phyloP scores from a whole-genome alignment of 2,329 filamentous ascomycete genomes.

The Scorias spongiosa region DNA sequence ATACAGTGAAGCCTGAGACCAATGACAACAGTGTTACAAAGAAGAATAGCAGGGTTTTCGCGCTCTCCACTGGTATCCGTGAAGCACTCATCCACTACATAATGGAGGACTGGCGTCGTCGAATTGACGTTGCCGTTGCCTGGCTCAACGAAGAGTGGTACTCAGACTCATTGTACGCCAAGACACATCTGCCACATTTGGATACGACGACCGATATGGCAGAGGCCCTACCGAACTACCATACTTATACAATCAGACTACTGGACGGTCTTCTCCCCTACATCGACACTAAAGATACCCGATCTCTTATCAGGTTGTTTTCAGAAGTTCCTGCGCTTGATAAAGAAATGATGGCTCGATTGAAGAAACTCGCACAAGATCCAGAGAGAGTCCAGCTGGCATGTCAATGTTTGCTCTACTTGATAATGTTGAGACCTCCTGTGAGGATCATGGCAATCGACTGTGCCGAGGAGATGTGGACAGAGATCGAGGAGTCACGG shows the following conservation, averaged over 20 bases:
- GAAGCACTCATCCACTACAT: constrained; percentile 73
- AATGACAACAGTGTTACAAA: constrained; percentile 20
- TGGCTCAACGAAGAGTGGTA: constrained; percentile 99
- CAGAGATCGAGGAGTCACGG: constrained; percentile 33
- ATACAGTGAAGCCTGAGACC: constrained; percentile 42
- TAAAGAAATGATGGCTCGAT: constrained; percentile 52
- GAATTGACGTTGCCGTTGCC: constrained; percentile 77
- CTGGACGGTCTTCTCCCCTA: constrained; percentile 82
- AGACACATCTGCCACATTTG: constrained; percentile 10
- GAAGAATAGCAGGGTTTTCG: constrained; percentile 21
- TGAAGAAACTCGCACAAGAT: constrained; percentile 49
- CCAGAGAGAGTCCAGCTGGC: constrained; percentile 47
- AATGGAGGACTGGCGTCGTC: constrained; percentile 76
- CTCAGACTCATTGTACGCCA: constrained; percentile 54
- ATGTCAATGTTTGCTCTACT: constrained; percentile 42
- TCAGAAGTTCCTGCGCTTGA: constrained; percentile 80
- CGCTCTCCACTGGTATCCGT: constrained; percentile 55
- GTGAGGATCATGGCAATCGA: constrained; percentile 42
- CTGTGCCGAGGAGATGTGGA: constrained; percentile 43
- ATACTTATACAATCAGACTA: constrained; percentile 28
- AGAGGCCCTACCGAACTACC: constrained; percentile 14
- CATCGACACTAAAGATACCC: constrained; percentile 75
- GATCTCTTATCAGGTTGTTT: constrained; percentile 70
- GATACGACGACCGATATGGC: neutral
- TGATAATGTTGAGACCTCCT: constrained; percentile 44